Base-by-base conservation (phyloP, 768 basidiomycete species). In the Candolleomyces aberdarensis region DNA sequence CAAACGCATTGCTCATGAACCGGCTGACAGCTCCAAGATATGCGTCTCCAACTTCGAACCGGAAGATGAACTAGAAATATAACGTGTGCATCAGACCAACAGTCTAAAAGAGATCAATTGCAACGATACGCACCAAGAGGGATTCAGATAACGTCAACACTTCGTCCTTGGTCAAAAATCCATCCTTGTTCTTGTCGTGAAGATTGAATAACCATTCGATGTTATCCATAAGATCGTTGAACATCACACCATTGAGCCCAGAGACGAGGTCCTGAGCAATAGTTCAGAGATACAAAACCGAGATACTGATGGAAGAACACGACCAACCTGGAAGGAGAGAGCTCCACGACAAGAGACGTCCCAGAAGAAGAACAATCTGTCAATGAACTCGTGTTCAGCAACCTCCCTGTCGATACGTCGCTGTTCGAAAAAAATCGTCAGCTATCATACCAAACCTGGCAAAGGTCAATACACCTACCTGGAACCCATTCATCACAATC, bases 151-250 rank as follows among this genome's bases (percentile, higher is more conserved):
- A 76, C 14, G 95, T 96, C 65, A 99, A 74, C 19, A 98, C 92
- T 71, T 99, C 97, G 68, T 98, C 96, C 74, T 96, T 98, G 2
- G 95, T 96, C 63, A 99, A 75, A 72, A 80, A 94, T 1, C 96
- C 96, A 70, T 99, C 97, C 66, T 94, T 94, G 73, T 99, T 91
- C 75, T 96, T 96, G 75, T 96, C 94, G 63, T 96, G 93, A 53
- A 98, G 72, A 66, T 89, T 91, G 76, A 98, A 98, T 76, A 98
- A 96, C 96, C 96, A 99, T 72, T 97, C 93, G 67, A 98, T 96
- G 65, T 93, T 96, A 60, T 95, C 92, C 97, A 98, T 98, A 65
- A 99, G 76, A 72, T 98, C 97, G 64, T 93, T 96, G 76, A 92
- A 91, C 85, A 98, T 92, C 49, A 97, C 91, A 2, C 89, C 89